A percentile compares a stretch with the other conserved stretches of the same genome.
These are phyloP conservation scores for Meyerozyma sp. DNA, from an alignment of 1,139 yeast genomes.

Conservation along the genomic window DNA sequence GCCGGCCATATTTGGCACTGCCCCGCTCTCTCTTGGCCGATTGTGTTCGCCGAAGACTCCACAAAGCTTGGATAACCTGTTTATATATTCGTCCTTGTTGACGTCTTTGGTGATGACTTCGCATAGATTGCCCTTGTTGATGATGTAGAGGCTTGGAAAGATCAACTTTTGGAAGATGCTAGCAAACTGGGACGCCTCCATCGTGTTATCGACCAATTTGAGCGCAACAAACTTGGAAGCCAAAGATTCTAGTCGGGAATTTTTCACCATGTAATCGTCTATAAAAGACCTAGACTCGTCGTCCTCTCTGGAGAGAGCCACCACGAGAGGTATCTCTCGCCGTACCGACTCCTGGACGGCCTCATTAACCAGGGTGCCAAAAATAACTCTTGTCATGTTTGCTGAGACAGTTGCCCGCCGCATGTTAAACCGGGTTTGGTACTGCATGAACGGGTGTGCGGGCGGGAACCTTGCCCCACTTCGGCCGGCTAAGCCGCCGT, in stretches of 20 bases:
- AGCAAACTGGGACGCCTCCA: conserved; percentile 44
- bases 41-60: background rate
- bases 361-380: conserved; percentile 3
- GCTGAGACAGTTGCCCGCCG: background rate
- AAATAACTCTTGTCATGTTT: background rate
- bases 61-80: conserved; percentile 14
- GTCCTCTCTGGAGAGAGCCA: conserved; percentile 26
- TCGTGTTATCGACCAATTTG: conserved; percentile 37
- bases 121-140: conserved; percentile 40
- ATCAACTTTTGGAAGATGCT: conserved; percentile 43
- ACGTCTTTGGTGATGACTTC: conserved; percentile 34
- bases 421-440: background rate
- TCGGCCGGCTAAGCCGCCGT: background rate
- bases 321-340: conserved; percentile 35
- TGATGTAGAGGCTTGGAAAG: conserved; percentile 46
- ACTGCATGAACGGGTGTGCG: background rate
- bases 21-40: too few relatives aligned
- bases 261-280: conserved; percentile 9
- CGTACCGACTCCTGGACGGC: conserved; percentile 37
- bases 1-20: too few relatives aligned
- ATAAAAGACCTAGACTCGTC: conserved; percentile 20
- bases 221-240: conserved; percentile 33
- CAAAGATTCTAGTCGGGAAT: conserved; percentile 7
- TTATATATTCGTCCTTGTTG: conserved; percentile 17
- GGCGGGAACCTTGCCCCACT: background rate